Evolutionary conservation across 257 asterid genomes (phyloP), one percentile per base, ranked within the genome.

Genomic region (Apocynum venetum): DNA sequence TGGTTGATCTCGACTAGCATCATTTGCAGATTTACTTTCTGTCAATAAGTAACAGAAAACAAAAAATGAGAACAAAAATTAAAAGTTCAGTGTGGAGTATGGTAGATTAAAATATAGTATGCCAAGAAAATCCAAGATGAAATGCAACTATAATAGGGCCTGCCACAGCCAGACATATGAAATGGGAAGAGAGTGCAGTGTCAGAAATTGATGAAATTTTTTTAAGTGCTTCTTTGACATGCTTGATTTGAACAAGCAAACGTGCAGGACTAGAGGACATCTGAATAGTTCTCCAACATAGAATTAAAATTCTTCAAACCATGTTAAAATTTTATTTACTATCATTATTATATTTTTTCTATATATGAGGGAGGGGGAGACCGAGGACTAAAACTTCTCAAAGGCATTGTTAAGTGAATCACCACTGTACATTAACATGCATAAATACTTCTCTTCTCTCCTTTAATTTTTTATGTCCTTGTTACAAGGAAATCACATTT

Each of bases 1-100:
- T 12, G 92, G 97, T 76, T 91, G 97, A 74, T 88, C 94, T 86
- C 48, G 87, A 87, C 92, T 84, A 6, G 86, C 81, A 63, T 86
- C 94, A 73, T 87, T 91, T 44, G 91, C 82, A 78, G 91, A 87
- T 84, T 89, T 92, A 77, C 87, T 83, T 82, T 91, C 98, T 91
- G 95, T 61, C 65, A 17, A 73, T 74, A 79, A 31, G 52, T 70
- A 82, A 72, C 78, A 73, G 14, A 25, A 85, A 67, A 78, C 77
- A 74, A 79, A 61, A 74, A 19, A 72, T 86, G 60, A 83, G 82
- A 53, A 78, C 68, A 64, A n/a, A 60, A 79, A 1, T 63, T 48
- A 71, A 19, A 46, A 8, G 46, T n/a, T 31, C 14, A 40, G 40
- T 4, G 31, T 67, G 38, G 36, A 20, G 48, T 43, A 46, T 55